phyloP scores from a whole-genome alignment of 2,329 filamentous ascomycete genomes.

The Fusarium chuoi region DNA sequence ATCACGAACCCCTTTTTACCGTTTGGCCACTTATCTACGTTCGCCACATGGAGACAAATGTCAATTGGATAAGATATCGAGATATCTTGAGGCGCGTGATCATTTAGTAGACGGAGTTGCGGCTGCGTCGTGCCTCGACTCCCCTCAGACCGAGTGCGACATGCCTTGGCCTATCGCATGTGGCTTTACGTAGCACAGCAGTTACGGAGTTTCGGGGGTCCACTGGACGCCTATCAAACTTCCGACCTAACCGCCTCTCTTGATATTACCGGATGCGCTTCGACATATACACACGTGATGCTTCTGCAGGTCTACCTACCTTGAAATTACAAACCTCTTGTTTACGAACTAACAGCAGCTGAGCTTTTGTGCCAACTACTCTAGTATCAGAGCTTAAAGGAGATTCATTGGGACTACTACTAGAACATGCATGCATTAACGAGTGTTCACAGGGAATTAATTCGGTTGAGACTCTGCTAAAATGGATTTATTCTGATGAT shows the following conservation, averaged over 20 bases:
- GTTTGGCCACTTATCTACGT: neutral
- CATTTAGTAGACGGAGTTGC: neutral
- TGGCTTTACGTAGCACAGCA: neutral
- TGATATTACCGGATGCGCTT: no score
- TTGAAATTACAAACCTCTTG: rapidly evolving
- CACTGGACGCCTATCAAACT: no score
- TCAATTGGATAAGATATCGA: neutral
- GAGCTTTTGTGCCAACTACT: rapidly evolving
- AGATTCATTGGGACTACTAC: neutral
- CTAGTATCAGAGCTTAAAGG: neutral
- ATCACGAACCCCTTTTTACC: neutral
- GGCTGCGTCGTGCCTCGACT: neutral
- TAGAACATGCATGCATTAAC: no score
- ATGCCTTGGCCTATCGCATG: neutral
- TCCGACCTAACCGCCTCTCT: neutral
- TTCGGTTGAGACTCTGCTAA: neutral
- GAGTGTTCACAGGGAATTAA: neutral
- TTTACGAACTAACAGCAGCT: rapidly evolving
- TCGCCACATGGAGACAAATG: neutral
- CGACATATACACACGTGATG: no score
- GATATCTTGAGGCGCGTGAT: neutral
- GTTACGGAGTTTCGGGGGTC: neutral
- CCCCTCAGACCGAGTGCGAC: neutral
- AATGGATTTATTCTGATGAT: neutral
- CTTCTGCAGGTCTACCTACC: rapidly evolving